Evolutionary conservation across 805 yeast genomes (phyloP), one percentile per base, ranked within the genome.

Genomic region (Kodamaea kaohsiungensis): DNA sequence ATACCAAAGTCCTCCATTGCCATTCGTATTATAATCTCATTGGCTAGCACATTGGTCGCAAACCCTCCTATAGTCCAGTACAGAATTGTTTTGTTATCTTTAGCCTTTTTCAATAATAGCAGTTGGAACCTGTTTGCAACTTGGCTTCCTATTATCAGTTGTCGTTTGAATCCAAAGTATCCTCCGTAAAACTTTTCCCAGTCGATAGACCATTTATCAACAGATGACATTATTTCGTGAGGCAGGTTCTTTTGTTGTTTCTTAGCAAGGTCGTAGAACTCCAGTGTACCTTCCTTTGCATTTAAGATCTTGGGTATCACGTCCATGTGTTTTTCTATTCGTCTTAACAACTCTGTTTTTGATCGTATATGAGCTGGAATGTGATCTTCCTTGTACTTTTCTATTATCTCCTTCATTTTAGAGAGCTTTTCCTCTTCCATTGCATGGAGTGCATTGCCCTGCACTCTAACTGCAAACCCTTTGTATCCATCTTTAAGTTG

Each of bases 1-100:
- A 43, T 30, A 1, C 60, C 53, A 66, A 75, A 59, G 56, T 85
- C 87, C 2, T 78, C 76, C 63, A 76, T 73, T 7, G 82, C 78
- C 17, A 85, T 60, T 30, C 83, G 68, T 6, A 82, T 68, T 3
- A 85, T 74, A 5, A 87, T 65, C 59, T 87, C 92, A 25, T 87
- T 85, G 7, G 89, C 84, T 19, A 88, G 65, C 1, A 87, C 85
- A 60, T 82, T 84, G 15, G 80, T 74, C 2, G 79, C 68, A 62
- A 86, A 88, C 51, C 81, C 80, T 18, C 76, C 75, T 1, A 73
- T 60, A 1, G 88, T 82, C 89, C 91, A 87, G 72, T 84, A 87
- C 46, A 71, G 68, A 7, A 87, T 65, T 1, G 84, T 81, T 17
- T 71, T 68, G 58, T 81, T 81, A 2, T 58, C 68, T 50, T 59